These are phyloP conservation scores for Pythium brachiatum DNA, from an alignment of 352 stramenopile species.

Conservation along the genomic window DNA sequence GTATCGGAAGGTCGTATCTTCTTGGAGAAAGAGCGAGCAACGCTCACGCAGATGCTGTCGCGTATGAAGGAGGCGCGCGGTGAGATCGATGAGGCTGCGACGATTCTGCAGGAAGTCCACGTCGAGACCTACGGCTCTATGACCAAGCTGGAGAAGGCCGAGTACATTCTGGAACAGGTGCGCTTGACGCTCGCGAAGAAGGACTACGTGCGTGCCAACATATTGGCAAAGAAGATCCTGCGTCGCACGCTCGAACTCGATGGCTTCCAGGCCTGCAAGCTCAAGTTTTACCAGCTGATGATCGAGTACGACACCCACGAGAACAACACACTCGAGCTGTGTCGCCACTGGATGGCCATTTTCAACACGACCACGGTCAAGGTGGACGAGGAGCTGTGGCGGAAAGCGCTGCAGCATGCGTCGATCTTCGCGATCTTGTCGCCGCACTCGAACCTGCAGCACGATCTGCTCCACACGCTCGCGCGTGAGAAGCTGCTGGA, in stretches of 20 bases:
- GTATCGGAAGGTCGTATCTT: slow-evolving; percentile 98
- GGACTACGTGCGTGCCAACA: slow-evolving; percentile 96
- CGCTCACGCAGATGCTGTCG: slow-evolving; percentile 91
- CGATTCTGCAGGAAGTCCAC: slow-evolving; percentile 97
- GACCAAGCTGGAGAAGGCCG: slow-evolving; percentile 97
- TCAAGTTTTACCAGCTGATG: slow-evolving; percentile 96
- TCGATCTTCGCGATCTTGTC: slow-evolving; percentile 78
- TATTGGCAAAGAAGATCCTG: slow-evolving; percentile 97
- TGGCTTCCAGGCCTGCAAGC: slow-evolving; percentile 95
- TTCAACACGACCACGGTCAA: slow-evolving; percentile 78
- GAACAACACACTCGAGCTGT: slow-evolving; percentile 95
- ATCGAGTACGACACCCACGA: slow-evolving; percentile 96
- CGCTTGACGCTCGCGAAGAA: slow-evolving; percentile 96
- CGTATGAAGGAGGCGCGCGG: slow-evolving; percentile 92
- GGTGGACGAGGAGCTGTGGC: slow-evolving; percentile 64
- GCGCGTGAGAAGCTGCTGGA: slow-evolving; percentile 59
- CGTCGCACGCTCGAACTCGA: slow-evolving; percentile 92
- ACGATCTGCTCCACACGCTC: slow-evolving; percentile 70
- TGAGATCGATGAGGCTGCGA: slow-evolving; percentile 91
- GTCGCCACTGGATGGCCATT: slow-evolving; percentile 82
- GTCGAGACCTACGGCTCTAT: slow-evolving; percentile 98
- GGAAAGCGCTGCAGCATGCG: slow-evolving; percentile 69
- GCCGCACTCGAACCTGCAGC: slow-evolving; percentile 75
- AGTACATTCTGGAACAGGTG: slow-evolving; percentile 99
- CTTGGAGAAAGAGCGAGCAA: slow-evolving; percentile 95